phyloP scores from a whole-genome alignment of 805 yeast species.

The Candida boidinii region DNA sequence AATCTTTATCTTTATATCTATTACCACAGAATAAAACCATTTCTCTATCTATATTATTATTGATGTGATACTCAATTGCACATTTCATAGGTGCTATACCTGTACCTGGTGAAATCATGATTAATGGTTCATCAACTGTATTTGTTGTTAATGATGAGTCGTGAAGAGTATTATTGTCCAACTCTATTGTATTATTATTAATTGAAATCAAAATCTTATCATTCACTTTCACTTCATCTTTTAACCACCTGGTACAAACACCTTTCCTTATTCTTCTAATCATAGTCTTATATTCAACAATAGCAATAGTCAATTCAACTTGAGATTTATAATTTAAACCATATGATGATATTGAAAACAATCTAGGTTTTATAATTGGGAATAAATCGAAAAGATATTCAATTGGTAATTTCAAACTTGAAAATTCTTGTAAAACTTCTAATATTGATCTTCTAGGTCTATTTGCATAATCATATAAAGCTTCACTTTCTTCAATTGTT shows the following conservation, averaged over 20 bases:
- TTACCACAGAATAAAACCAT: conserved; percentile 68
- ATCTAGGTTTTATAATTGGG: conserved; percentile 73
- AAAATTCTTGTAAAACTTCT: conserved; percentile 80
- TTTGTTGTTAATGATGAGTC: conserved; percentile 1
- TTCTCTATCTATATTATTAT: conserved; percentile 15
- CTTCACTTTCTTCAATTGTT: conserved; percentile 65
- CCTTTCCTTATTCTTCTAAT: conserved; percentile 72
- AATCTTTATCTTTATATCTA: conserved; percentile 59
- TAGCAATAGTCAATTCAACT: conserved; percentile 69
- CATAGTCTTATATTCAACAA: conserved; percentile 81
- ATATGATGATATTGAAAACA: conserved; percentile 75
- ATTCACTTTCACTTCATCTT: conserved; percentile 32
- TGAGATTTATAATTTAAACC: conserved; percentile 22
- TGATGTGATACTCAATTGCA: conserved; percentile 37
- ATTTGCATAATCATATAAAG: conserved; percentile 83
- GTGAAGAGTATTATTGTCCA: neutral
- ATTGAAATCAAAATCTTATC: conserved; percentile 46
- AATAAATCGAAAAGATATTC: conserved; percentile 68
- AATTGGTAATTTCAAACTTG: conserved; percentile 64
- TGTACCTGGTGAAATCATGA: conserved; percentile 89
- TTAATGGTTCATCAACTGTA: conserved; percentile 45
- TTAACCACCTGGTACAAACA: conserved; percentile 72
- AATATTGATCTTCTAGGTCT: conserved; percentile 83
- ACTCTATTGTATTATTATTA: conserved; percentile 32
- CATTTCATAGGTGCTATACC: conserved; percentile 93